Percentiles rank a stretch among this genome's conserved stretches.
phyloP scores from a whole-genome alignment of 495 filamentous ascomycete genomes.

The Penicillium goetzii region DNA sequence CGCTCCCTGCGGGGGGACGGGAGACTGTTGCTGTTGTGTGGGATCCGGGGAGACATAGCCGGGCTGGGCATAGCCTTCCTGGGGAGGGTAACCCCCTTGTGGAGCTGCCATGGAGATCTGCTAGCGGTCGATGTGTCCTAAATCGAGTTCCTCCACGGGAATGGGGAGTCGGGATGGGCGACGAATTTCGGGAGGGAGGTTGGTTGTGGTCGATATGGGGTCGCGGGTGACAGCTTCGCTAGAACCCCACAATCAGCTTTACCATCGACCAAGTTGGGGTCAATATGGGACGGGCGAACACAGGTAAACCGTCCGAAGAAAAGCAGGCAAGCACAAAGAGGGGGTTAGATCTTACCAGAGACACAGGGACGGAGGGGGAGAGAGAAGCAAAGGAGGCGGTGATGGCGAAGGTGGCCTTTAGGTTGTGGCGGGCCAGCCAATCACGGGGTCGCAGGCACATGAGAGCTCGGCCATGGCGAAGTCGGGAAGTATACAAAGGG shows the following conservation, averaged over 20 bases:
- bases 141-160: conserved; percentile 14
- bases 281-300: conserved; percentile 4
- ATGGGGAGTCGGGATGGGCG: conserved; percentile 16
- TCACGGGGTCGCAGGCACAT: conserved; percentile 33
- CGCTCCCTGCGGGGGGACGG: conserved; percentile 35
- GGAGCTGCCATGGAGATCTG: conserved; percentile 55
- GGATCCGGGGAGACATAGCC: conserved; percentile 49
- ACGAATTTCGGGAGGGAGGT: conserved; percentile 7
- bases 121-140: conserved; percentile 17
- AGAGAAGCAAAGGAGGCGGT: conserved; percentile 32
- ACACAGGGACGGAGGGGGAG: conserved; percentile 15
- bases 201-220: conserved; percentile 25
- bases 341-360: conserved; percentile 13
- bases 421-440: conserved; percentile 42
- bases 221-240: conserved; percentile 38
- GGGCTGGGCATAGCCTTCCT: conserved; percentile 56
- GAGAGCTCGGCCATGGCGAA: conserved; percentile 16
- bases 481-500: not conserved
- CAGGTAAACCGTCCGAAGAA: conserved; percentile 5
- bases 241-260: conserved; percentile 35
- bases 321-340: conserved; percentile 3
- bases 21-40: conserved; percentile 41
- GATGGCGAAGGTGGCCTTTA: conserved; percentile 48
- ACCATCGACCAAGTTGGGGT: conserved; percentile 12
- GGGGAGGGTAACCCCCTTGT: conserved; percentile 66